These are phyloP conservation scores for Boletus reticulatus DNA, from an alignment of 768 basidiomycete species.

Conservation along the genomic window DNA sequence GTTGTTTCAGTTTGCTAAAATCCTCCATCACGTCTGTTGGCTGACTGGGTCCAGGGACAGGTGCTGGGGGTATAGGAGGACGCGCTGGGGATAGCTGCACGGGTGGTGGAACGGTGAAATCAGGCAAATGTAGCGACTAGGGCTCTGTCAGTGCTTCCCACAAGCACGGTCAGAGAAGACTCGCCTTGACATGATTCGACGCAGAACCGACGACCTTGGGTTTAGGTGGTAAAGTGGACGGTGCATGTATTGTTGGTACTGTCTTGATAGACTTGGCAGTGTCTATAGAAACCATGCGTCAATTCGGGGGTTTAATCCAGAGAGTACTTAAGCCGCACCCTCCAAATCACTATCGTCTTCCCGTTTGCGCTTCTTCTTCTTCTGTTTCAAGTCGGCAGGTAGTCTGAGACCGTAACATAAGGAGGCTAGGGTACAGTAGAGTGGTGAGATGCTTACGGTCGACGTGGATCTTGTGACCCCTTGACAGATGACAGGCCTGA, in stretches of 20 bases:
- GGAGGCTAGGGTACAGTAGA: conserved; percentile 14
- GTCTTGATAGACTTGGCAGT: conserved; percentile 54
- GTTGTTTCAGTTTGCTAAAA: conserved; percentile 80
- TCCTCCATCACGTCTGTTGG: conserved; percentile 84
- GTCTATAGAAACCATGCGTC: conserved; percentile 35
- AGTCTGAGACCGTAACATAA: conserved; percentile 18
- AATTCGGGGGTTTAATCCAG: not conserved
- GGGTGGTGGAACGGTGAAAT: conserved; percentile 57
- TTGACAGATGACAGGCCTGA: conserved; percentile 49
- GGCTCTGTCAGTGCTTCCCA: conserved; percentile 11
- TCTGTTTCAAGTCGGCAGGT: conserved; percentile 62
- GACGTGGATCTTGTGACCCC: conserved; percentile 62
- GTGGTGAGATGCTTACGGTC: conserved; percentile 42
- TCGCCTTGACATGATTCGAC: conserved; percentile 51
- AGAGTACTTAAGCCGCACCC: conserved; percentile 39
- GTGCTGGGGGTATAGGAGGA: conserved; percentile 60
- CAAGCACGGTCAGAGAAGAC: conserved; percentile 5
- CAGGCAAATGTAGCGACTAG: conserved; percentile 44
- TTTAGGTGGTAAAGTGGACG: conserved; percentile 47
- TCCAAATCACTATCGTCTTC: conserved; percentile 75
- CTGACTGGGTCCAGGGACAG: conserved; percentile 78
- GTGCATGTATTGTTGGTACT: conserved; percentile 47
- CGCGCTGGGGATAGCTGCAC: conserved; percentile 54
- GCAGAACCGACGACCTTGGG: conserved; percentile 50
- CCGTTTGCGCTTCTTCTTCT: conserved; percentile 85